phyloP scores from a whole-genome alignment of 2,329 filamentous ascomycete species.

The Onygena corvina region DNA sequence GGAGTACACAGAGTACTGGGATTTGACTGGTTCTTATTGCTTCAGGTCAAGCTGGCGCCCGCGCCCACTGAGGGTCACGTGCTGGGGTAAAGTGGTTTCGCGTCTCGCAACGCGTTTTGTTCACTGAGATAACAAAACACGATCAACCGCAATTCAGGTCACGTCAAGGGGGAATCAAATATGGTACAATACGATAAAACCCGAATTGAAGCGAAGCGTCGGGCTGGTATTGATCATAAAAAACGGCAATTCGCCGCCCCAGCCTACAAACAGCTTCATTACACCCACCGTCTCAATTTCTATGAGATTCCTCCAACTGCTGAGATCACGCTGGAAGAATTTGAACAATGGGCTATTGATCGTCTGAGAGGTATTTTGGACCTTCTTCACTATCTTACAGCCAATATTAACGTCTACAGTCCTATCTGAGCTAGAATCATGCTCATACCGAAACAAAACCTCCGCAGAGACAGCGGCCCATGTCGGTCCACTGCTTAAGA shows the following conservation, averaged over 20 bases:
- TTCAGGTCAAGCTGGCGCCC: too few species aligned
- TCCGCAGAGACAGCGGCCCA: constrained; percentile 69
- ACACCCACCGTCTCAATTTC: constrained; percentile 81
- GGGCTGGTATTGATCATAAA: constrained; percentile 62
- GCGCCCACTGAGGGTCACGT: too few species aligned
- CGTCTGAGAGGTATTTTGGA: constrained; percentile 55
- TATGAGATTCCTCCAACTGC: constrained; percentile 78
- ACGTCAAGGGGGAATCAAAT: neutral
- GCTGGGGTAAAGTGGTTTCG: too few species aligned
- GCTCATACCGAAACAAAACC: constrained; percentile 83
- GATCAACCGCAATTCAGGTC: too few species aligned
- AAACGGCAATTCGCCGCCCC: constrained; percentile 77
- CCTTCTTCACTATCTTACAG: neutral
- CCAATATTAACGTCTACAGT: constrained; percentile 18
- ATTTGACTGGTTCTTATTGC: too few species aligned
- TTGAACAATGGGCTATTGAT: constrained; percentile 97
- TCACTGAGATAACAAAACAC: too few species aligned
- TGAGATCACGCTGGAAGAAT: constrained; percentile 92
- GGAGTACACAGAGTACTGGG: too few species aligned
- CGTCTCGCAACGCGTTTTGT: too few species aligned
- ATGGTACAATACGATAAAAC: constrained; percentile 37
- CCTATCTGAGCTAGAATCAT: constrained; percentile 58
- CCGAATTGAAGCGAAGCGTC: constrained; percentile 53
- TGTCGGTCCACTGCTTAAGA: constrained; percentile 76
- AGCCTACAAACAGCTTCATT: constrained; percentile 63